Conservation (phyloP, 805 yeast species). For the Tetrapisispora arboricola region DNA sequence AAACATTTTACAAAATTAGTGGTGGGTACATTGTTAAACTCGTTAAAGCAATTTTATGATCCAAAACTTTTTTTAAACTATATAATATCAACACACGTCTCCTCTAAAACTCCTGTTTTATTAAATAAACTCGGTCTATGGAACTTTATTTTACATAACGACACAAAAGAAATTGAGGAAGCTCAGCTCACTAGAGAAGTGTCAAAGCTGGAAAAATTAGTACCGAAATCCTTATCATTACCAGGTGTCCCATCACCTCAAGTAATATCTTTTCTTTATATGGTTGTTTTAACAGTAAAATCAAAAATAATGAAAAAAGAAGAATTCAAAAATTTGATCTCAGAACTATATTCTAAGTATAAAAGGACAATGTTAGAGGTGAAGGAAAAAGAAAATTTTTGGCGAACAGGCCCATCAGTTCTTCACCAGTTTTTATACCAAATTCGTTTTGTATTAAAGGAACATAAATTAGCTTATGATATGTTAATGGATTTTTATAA, state of each 20-base stretch:
- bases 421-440: conserved; percentile 14
- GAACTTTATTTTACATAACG: conserved; percentile 17
- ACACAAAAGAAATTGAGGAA: conserved; percentile 5
- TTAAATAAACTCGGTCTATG: conserved; percentile 24
- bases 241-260: conserved; percentile 9
- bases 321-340: conserved; percentile 10
- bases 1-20: conserved; percentile 15
- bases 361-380: conserved; percentile 1
- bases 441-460: conserved; percentile 12
- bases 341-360: conserved; percentile 13
- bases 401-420: conserved; percentile 16
- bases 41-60: conserved; percentile 21
- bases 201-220: conserved; percentile 2
- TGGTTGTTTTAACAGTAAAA: conserved; percentile 11
- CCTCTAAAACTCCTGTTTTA: conserved; percentile 7
- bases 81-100: conserved; percentile 12
- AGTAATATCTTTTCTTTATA: conserved; percentile 19
- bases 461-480: conserved; percentile 17
- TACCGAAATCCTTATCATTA: conserved; percentile 8
- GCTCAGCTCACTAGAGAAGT: conserved; percentile 7
- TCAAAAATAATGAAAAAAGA: conserved; percentile 7
- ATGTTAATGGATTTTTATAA: conserved; percentile 18
- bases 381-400: neutral
- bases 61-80: conserved; percentile 20
- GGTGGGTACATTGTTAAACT: conserved; percentile 11